Evolutionary conservation across 768 basidiomycete genomes (phyloP).

Genomic region (Russula compacta): DNA sequence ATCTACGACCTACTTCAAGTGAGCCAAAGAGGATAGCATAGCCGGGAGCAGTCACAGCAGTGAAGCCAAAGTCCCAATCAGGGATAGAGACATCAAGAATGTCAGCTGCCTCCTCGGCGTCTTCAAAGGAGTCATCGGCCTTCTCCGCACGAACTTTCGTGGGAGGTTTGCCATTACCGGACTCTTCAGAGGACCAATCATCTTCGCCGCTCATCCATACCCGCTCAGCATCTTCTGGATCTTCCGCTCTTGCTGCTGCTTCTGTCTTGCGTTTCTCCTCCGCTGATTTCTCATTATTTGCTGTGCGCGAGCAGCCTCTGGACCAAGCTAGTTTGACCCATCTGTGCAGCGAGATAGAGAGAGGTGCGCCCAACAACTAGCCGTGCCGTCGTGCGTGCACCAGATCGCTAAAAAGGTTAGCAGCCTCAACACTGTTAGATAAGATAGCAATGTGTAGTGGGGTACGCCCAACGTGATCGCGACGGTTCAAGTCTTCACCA

Average conservation of each 20-base stretch:
- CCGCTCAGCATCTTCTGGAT: background rate
- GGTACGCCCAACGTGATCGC: constrained; percentile 56
- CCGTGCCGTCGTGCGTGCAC: constrained; percentile 46
- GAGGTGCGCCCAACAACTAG: constrained; percentile 48
- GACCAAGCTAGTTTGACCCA: constrained; percentile 34
- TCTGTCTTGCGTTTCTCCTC: constrained; percentile 21
- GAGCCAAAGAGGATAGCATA: constrained; percentile 45
- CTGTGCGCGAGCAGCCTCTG: constrained; percentile 45
- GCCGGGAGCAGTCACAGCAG: constrained; percentile 41
- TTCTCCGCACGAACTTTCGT: constrained; percentile 19
- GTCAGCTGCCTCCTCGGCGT: constrained; percentile 41
- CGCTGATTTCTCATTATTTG: constrained; percentile 25
- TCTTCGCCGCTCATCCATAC: constrained; percentile 21
- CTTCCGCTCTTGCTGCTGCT: constrained; percentile 5
- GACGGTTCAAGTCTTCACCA: constrained; percentile 39
- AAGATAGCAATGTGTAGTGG: constrained; percentile 51
- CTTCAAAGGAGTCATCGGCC: constrained; percentile 38
- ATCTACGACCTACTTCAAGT: constrained; percentile 35
- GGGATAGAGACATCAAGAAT: constrained; percentile 43
- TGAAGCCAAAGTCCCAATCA: constrained; percentile 54
- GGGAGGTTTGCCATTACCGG: constrained; percentile 8
- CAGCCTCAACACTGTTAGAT: constrained; percentile 37
- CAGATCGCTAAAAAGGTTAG: constrained; percentile 43
- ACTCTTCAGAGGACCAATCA: constrained; percentile 18
- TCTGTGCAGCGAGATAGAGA: constrained; percentile 49